Conservation (phyloP, 495 filamentous ascomycete species). For the Parmelia sp. region DNA sequence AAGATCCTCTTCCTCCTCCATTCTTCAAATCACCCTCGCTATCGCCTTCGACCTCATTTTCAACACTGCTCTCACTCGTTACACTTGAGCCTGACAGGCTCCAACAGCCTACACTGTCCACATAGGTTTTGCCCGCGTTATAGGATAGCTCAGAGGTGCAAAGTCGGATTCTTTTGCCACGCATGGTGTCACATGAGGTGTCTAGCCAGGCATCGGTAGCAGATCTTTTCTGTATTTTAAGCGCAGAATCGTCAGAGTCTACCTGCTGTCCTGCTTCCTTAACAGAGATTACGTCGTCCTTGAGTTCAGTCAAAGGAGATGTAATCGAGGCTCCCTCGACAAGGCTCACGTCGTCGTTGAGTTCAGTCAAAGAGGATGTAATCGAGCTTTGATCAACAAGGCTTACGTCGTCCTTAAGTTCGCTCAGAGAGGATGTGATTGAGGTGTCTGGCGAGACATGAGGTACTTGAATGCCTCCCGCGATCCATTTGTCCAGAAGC, state of each 20-base stretch:
- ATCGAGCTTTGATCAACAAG: not conserved
- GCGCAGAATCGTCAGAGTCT: not conserved
- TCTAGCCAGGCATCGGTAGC: slow-evolving; percentile 3
- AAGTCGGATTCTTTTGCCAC: not conserved
- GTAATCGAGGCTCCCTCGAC: not conserved
- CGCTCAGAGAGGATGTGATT: not conserved
- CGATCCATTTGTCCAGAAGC: slow-evolving; percentile 2
- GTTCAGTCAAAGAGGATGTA: no score
- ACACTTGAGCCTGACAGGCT: slow-evolving; percentile 1
- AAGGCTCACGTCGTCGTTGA: not conserved
- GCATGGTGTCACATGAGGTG: not conserved
- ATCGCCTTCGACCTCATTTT: not conserved
- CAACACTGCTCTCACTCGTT: slow-evolving; percentile 1
- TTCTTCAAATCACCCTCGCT: not conserved
- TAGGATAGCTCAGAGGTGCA: not conserved
- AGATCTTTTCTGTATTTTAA: slow-evolving; percentile 1
- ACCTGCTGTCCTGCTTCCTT: not conserved
- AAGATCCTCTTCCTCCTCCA: not conserved
- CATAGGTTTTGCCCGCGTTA: not conserved
- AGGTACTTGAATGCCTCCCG: not conserved
- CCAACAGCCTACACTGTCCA: not conserved
- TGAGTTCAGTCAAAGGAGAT: no score
- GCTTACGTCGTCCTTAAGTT: not conserved
- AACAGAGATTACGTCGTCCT: not conserved
- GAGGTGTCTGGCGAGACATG: not conserved